Evolutionary conservation across 2,329 filamentous ascomycete genomes (phyloP).

Genomic region (Aspergillus sojae): DNA sequence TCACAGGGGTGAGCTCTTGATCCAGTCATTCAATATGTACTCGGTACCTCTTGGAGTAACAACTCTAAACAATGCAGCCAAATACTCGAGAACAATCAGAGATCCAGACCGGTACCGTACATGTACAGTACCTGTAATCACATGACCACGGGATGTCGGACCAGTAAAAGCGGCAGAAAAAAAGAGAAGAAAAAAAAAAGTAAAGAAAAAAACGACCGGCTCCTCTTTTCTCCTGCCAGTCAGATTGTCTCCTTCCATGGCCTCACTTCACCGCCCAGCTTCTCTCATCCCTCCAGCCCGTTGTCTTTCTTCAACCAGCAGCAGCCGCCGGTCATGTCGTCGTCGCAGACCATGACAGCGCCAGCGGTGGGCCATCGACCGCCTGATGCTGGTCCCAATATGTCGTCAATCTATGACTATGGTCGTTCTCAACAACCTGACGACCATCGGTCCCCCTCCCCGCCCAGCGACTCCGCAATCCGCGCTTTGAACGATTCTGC

Average conservation of each 20-base stretch:
- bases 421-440: conserved; percentile 29
- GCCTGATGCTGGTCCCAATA: conserved; percentile 45
- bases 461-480: conserved; percentile 43
- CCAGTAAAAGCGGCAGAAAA: conserved; percentile 13
- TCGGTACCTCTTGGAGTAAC: not conserved
- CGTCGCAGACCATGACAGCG: conserved; percentile 51
- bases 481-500: conserved; percentile 43
- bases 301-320: conserved; percentile 21
- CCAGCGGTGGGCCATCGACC: conserved; percentile 50
- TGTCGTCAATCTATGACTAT: conserved; percentile 46
- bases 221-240: conserved; percentile 24
- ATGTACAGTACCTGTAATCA: not conserved
- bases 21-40: not conserved
- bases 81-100: not conserved
- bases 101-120: not conserved
- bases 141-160: not conserved
- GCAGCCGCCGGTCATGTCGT: conserved; percentile 46
- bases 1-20: not conserved
- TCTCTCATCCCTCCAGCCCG: conserved; percentile 17
- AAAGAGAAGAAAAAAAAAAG: conserved; percentile 14
- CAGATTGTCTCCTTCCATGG: conserved; percentile 18
- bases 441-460: conserved; percentile 26
- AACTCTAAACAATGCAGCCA: not conserved
- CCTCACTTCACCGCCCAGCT: conserved; percentile 23
- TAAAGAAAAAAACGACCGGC: conserved; percentile 11